These are phyloP conservation scores for Colletotrichum gloeosporioides DNA, from an alignment of 2,329 filamentous ascomycete species.

Conservation along the genomic window DNA sequence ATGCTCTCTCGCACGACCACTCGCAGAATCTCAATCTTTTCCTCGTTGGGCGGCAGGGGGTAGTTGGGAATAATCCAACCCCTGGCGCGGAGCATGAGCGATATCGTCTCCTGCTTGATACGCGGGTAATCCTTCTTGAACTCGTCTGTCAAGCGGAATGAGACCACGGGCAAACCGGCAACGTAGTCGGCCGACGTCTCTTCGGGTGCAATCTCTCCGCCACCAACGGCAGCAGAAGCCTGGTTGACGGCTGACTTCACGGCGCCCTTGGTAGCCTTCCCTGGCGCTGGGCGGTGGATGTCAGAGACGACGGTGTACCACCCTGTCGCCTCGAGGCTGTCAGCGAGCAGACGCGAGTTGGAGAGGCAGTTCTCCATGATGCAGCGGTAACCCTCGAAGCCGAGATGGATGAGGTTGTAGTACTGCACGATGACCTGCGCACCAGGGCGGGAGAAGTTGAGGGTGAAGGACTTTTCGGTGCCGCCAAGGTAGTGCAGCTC, in stretches of 20 bases:
- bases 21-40: conserved; percentile 69
- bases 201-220: conserved; percentile 27
- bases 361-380: conserved; percentile 71
- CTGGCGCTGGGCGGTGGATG: conserved; percentile 64
- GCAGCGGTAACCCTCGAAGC: conserved; percentile 66
- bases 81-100: conserved; percentile 66
- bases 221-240: conserved; percentile 44
- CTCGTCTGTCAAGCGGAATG: conserved; percentile 66
- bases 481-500: conserved; percentile 74
- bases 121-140: conserved; percentile 67
- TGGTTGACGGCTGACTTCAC: conserved; percentile 24
- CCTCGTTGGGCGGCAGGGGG: conserved; percentile 65
- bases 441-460: conserved; percentile 76
- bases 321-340: conserved; percentile 67
- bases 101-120: conserved; percentile 68
- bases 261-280: conserved; percentile 16
- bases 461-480: conserved; percentile 71
- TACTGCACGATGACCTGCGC: conserved; percentile 75
- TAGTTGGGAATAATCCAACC: conserved; percentile 79
- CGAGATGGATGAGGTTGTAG: conserved; percentile 75
- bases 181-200: conserved; percentile 66
- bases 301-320: conserved; percentile 71
- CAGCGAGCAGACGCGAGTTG: conserved; percentile 69
- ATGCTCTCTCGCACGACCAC: conserved; percentile 71
- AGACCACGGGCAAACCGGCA: conserved; percentile 71